Evolutionary conservation across 345 rosid genomes (phyloP).

Genomic region (Citrus unshiu): DNA sequence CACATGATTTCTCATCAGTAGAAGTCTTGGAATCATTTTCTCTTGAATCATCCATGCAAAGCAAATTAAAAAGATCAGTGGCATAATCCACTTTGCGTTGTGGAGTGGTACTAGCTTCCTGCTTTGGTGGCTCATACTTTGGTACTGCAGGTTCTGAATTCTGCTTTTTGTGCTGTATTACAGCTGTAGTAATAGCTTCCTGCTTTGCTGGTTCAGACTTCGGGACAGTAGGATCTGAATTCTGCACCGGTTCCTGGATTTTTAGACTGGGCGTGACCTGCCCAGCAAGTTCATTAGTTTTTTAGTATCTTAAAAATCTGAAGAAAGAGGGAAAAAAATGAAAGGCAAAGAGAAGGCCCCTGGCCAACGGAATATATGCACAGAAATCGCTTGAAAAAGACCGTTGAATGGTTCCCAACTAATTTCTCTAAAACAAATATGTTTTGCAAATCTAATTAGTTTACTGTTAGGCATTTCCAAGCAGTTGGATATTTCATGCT

Average conservation of each 20-base stretch:
- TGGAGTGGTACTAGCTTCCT: constrained; percentile 22
- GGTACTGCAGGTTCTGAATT: constrained; percentile 23
- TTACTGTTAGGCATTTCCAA: background rate
- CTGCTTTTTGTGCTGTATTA: constrained; percentile 28
- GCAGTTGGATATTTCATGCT: background rate
- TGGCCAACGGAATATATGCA: background rate
- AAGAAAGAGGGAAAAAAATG: background rate
- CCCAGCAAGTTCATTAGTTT: background rate
- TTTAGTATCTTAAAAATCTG: background rate
- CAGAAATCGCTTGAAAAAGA: background rate
- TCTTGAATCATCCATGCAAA: constrained; percentile 42
- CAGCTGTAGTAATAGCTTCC: constrained; percentile 24
- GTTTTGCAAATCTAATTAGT: background rate
- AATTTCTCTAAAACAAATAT: background rate
- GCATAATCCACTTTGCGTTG: constrained; percentile 57
- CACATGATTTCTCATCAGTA: constrained; percentile 11
- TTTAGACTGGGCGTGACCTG: constrained; percentile 33
- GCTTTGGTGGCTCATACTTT: constrained; percentile 21
- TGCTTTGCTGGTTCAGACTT: constrained; percentile 22
- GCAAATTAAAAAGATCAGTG: constrained; percentile 62
- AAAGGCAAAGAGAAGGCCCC: background rate
- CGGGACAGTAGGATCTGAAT: constrained; percentile 23
- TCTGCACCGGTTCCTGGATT: constrained; percentile 24
- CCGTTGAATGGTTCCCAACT: background rate
- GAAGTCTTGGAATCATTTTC: constrained; percentile 23